Percentiles rank a stretch among this genome's conserved stretches.
phyloP scores from a whole-genome alignment of 2,329 filamentous ascomycete species.

The Seiridium cupressi region DNA sequence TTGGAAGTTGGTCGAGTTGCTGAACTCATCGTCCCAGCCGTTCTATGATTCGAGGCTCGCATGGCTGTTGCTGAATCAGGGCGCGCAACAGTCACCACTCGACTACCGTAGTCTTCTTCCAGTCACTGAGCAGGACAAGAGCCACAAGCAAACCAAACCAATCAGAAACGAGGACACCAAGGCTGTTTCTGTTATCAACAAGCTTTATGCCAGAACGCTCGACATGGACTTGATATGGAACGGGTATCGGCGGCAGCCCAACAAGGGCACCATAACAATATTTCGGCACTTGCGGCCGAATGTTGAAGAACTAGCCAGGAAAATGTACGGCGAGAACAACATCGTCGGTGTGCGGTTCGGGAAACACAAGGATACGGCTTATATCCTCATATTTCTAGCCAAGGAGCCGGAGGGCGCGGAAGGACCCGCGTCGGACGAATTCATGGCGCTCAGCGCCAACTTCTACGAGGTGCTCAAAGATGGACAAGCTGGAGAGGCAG shows the following conservation, averaged over 20 bases:
- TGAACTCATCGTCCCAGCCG: neutral
- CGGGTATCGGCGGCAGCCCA: conserved; percentile 6
- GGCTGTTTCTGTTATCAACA: neutral
- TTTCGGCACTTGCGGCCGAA: conserved; percentile 3
- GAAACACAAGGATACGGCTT: conserved; percentile 6
- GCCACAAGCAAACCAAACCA: neutral
- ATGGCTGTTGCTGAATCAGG: neutral
- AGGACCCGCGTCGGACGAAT: conserved; percentile 6
- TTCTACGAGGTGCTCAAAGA: conserved; percentile 11
- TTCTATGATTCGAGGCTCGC: neutral
- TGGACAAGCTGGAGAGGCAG: conserved; percentile 4
- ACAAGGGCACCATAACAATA: conserved; percentile 4
- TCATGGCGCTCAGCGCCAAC: conserved; percentile 9
- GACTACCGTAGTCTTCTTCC: neutral
- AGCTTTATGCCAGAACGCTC: neutral
- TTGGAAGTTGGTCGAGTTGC: neutral
- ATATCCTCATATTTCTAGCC: conserved; percentile 6
- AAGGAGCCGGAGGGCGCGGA: conserved; percentile 8
- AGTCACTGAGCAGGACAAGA: neutral
- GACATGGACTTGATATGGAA: conserved; percentile 6
- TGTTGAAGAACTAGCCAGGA: neutral
- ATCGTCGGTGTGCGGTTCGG: conserved; percentile 1
- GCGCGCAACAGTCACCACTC: neutral
- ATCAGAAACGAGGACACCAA: neutral
- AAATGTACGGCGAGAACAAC: conserved; percentile 8